A percentile compares a stretch with the other conserved stretches of the same genome.
phyloP scores from a whole-genome alignment of 805 yeast genomes.

The Candida piceae region DNA sequence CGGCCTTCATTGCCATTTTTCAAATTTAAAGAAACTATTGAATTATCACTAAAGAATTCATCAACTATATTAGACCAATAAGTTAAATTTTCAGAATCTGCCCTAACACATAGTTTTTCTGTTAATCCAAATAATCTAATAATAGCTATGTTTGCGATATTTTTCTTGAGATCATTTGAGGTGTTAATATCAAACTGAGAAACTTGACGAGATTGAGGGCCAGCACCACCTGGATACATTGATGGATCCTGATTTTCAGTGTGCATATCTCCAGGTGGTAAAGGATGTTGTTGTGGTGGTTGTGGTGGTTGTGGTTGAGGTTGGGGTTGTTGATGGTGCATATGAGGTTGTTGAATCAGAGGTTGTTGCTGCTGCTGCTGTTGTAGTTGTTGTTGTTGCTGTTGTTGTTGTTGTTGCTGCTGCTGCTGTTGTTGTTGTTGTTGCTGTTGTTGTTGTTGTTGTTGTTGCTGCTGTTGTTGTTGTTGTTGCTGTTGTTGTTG shows the following conservation, averaged over 20 bases:
- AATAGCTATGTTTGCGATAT: conserved; percentile 44
- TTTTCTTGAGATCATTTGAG: conserved; percentile 25
- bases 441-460: conserved; percentile 1
- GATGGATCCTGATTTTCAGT: conserved; percentile 7
- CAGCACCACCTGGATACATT: not conserved
- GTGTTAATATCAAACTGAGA: conserved; percentile 9
- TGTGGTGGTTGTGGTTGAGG: conserved; percentile 17
- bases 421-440: conserved; percentile 19
- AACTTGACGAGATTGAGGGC: conserved; percentile 1
- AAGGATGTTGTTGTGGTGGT: conserved; percentile 5
- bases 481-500: conserved; percentile 10
- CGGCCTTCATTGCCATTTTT: conserved; percentile 41
- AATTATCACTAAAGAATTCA: conserved; percentile 50
- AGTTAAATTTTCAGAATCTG: conserved; percentile 37
- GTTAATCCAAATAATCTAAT: conserved; percentile 45
- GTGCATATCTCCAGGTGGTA: conserved; percentile 8
- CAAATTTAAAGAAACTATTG: conserved; percentile 42
- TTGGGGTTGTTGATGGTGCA: conserved; percentile 7
- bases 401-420: conserved; percentile 14
- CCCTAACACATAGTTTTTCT: conserved; percentile 39
- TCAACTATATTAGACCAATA: conserved; percentile 46
- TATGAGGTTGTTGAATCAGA: conserved; percentile 6
- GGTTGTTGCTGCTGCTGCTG: conserved; percentile 5
- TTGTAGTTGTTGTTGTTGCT: conserved; percentile 6
- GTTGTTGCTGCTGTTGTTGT: conserved; percentile 13